These are phyloP conservation scores for Malassezia dermatis DNA, from an alignment of 1,284 basidiomycete genomes.

Conservation along the genomic window DNA sequence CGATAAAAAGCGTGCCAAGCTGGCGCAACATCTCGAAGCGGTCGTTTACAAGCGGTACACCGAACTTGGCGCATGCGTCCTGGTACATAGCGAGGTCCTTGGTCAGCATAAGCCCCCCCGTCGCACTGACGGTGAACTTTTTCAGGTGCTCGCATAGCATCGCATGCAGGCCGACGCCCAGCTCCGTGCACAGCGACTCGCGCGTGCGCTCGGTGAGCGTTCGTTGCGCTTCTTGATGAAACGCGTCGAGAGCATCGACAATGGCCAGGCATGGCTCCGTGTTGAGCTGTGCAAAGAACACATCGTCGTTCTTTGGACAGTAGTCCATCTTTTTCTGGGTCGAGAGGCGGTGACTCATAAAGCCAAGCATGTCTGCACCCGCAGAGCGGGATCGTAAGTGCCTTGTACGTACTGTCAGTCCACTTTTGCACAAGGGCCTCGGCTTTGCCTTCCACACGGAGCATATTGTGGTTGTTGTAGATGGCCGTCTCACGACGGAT, in stretches of 20 bases:
- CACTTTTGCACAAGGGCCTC: slow-evolving; percentile 74
- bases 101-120: slow-evolving; percentile 92
- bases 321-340: slow-evolving; percentile 96
- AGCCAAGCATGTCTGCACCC: slow-evolving; percentile 37
- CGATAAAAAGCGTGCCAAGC: slow-evolving; percentile 78
- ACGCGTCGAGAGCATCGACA: slow-evolving; percentile 71
- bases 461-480: slow-evolving; percentile 81
- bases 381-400: background rate
- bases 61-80: slow-evolving; percentile 72
- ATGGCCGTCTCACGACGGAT: slow-evolving; percentile 83
- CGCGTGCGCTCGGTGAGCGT: slow-evolving; percentile 56
- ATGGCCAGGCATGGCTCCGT: slow-evolving; percentile 87
- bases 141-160: slow-evolving; percentile 85
- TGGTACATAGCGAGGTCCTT: slow-evolving; percentile 98
- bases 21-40: slow-evolving; percentile 98
- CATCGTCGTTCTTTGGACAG: slow-evolving; percentile 76
- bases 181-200: slow-evolving; percentile 81
- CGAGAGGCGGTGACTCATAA: slow-evolving; percentile 58
- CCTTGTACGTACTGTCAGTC: slow-evolving; percentile 54
- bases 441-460: slow-evolving; percentile 72
- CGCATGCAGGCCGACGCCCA: slow-evolving; percentile 88
- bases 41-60: slow-evolving; percentile 71
- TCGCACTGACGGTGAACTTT: slow-evolving; percentile 90
- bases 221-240: slow-evolving; percentile 54
- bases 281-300: slow-evolving; percentile 82